Base-by-base conservation (phyloP, 805 yeast species). In the Osmozyma mogii region DNA sequence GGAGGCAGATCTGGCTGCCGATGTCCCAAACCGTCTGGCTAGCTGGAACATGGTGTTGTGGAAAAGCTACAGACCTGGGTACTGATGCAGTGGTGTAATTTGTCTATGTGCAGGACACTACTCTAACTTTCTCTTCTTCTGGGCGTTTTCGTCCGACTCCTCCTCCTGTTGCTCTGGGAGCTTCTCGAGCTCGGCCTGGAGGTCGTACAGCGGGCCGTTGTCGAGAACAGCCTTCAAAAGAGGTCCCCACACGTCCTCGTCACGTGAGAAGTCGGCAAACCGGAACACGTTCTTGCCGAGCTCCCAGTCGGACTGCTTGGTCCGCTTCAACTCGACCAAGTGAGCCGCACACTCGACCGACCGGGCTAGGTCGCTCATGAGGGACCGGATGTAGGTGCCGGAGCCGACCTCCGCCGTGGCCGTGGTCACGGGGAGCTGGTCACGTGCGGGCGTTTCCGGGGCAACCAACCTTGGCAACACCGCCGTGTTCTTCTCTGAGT, bases 361-460 rank as follows among this genome's bases (percentile, higher is more conserved):
- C 36, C 81, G 71, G 2, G 95, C 97, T 25, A 84, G 65, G 47
- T 92, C 99, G 55, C 94, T 84, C 28, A 92, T 68, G 31, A 92
- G 59, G 3, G 96, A 81, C 41, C 99, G 70, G 28, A 92, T 87
- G 47, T 92, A 92, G 0, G 97, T 92, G 1, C 99, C 99, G 0
- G 96, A 85, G 1, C 95, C 81, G 1, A 89, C 98, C 20, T 72
- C 69, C 4, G 94, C 73, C 10, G 68, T 70, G 41, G 92, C 73
- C 44, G 81, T 88, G 15, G 89, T 45, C 28, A 80, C 44, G 2
- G 94, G 92, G 2, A 84, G 76, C 37, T 70, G 64, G 2, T 61
- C 68, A 3, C 65, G 65, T 5, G 60, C 61, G 2, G 42, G 35
- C 13, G 63, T 62, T 9, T 54, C 61, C 2, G 58, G 61, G 9